Evolutionary conservation across 2,329 filamentous ascomycete species (phyloP), one percentile per base, ranked within the genome.

Genomic region (Fusarium nodosum): DNA sequence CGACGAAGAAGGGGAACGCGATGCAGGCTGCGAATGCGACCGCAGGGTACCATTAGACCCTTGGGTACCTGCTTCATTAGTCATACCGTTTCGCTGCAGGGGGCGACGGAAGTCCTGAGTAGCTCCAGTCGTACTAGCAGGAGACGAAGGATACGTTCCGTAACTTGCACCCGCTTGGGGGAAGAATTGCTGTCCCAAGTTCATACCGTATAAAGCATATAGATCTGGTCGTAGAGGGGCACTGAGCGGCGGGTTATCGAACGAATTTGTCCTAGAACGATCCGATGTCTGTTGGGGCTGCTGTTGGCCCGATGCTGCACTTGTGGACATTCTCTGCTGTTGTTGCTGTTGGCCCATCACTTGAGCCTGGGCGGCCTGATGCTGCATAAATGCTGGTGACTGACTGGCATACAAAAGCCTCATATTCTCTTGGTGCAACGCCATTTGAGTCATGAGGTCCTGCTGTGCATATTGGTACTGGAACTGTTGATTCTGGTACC

Each of bases 1-100:
- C 58, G 74, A 62, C 72, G 81, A 33, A 71, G 78, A 66, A 47
- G 77, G 72, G 68, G 81, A 79, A 31, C 87, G 82, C 34, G 86
- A 85, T 4, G 88, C 88, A 26, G 88, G 88, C 74, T 90, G 88
- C n/a, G 88, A 90, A 74, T 91, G 88, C 28, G 88, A 91, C 67
- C 88, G 84, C 64, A 89, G 76, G n/a, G 87, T 81, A 69, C 87
- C 86, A 57, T 82, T 86, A 28, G 86, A 82, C 53, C 83, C 78
- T 38, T 81, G 78, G 20, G 79, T 74, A 12, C 82, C 82, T 16
- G 82, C 76, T 36, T 89, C 87, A 26, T 82, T 85, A 18, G 83
- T 79, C 26, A 81, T 78, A 12, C 81, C 80, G 2, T 86, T 85
- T 72, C 88, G 82, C 68, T 90, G 87, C 56, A 88, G 78, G 47